Evolutionary conservation across 2,329 filamentous ascomycete species (phyloP), one percentile per base, ranked within the genome.

Genomic region (Pestalotiopsis sp.): DNA sequence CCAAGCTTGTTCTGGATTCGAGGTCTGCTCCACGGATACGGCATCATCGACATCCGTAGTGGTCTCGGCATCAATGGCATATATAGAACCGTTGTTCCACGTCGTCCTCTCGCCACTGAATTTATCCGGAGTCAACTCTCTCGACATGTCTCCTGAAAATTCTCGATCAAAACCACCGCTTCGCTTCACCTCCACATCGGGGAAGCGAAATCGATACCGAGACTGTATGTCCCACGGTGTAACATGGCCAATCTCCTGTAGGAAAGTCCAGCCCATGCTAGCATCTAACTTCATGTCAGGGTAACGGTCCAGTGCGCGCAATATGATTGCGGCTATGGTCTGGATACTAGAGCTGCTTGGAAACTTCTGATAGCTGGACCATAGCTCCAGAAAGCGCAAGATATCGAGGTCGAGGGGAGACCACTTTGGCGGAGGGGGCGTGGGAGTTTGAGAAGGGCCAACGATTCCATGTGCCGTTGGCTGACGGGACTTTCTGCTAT

Each of bases 21-120:
- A 79, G 1, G 90, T 86, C 61, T 80, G 78, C 75, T 94, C 90
- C 7, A 96, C 76, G 0, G 93, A 95, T 9, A 97, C 81, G 1
- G 91, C 93, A 76, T 97, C 93, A 73, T 97, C 93, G 69, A 96
- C 92, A 73, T 95, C 90, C 36, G 86, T 82, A 0, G 94, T 92
- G 45, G 80, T 81, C 23, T 85, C 83, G 36, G 87, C 85, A 75
- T 97, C 93, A 69, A 97, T 92, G 72, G 92, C 94, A 76, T 90
- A 95, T 1, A 92, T 87, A 0, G 85, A 86, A 25, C 88, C 76
- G n/a, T 84, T 74, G 0, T 81, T 81, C 86, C 89, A 92, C 66
- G 90, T 86, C 69, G 84, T 86, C 61, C 93, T 88, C 31, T 87
- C 75, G 12, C 81, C 80, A 3, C 77, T 77, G 11, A 87, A 83